Percentiles rank a stretch among this genome's conserved stretches.
Conservation (phyloP, 2,329 filamentous ascomycete species). For the Fulvia fulva region DNA sequence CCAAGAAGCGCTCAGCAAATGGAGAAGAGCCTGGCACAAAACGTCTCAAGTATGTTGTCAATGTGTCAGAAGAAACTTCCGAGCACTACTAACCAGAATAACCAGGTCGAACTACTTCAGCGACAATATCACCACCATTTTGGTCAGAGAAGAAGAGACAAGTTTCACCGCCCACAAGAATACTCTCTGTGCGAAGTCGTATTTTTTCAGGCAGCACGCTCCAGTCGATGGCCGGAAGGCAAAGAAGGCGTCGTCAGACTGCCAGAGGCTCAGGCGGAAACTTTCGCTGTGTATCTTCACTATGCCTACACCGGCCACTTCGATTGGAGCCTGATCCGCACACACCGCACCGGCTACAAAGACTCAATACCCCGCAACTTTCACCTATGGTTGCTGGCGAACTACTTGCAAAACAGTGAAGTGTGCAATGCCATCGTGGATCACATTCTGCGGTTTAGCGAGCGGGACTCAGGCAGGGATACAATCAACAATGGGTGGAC, state of each 20-base stretch:
- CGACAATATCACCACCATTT: background rate
- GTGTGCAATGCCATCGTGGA: background rate
- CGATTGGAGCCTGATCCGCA: no score
- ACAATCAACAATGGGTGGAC: background rate
- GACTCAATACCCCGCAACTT: no score
- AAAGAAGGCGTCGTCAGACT: background rate
- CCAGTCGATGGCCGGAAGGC: slow-evolving; percentile 7
- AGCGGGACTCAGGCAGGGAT: background rate
- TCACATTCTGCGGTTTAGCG: background rate
- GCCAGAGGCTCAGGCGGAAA: background rate
- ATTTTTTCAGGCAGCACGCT: slow-evolving; percentile 10
- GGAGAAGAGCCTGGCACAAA: background rate
- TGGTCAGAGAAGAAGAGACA: background rate
- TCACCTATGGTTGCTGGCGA: background rate
- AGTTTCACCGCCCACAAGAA: slow-evolving; percentile 3
- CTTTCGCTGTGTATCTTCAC: background rate
- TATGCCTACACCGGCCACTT: background rate
- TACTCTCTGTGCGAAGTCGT: slow-evolving; percentile 2
- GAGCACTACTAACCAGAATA: no score
- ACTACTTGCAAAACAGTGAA: background rate
- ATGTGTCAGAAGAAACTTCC: no score
- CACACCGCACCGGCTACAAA: no score
- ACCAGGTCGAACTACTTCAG: background rate
- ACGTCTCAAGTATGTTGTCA: background rate
- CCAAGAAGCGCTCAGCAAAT: background rate